These are phyloP conservation scores for Eruca vesicaria DNA, from an alignment of 441 rosid genomes.

Conservation along the genomic window DNA sequence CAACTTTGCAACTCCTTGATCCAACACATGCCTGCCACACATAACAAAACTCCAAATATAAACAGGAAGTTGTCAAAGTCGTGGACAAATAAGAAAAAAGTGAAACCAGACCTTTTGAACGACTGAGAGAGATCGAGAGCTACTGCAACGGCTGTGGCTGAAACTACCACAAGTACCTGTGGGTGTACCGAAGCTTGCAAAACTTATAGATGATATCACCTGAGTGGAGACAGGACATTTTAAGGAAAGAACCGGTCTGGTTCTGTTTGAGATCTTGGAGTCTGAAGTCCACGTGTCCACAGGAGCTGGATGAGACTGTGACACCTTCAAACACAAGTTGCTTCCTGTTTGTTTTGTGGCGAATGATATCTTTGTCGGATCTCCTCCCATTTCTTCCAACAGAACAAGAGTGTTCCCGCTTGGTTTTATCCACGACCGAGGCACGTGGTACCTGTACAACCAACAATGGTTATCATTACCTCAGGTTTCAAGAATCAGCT, in stretches of 20 bases:
- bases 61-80: neutral
- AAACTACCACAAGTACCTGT: conserved; percentile 78
- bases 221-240: conserved; percentile 66
- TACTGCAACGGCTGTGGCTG: conserved; percentile 65
- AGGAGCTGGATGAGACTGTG: conserved; percentile 76
- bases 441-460: conserved; percentile 75
- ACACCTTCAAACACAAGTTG: conserved; percentile 63
- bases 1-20: conserved; percentile 63
- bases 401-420: conserved; percentile 77
- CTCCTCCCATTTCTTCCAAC: conserved; percentile 92
- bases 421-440: conserved; percentile 87
- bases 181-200: conserved; percentile 92
- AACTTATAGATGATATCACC: conserved; percentile 71
- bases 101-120: conserved; percentile 55
- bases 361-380: conserved; percentile 72
- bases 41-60: conserved; percentile 12
- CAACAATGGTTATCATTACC: neutral
- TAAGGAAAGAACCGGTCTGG: conserved; percentile 52
- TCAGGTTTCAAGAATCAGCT: neutral
- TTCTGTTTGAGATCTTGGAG: conserved; percentile 39
- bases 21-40: conserved; percentile 81
- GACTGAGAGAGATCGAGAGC: conserved; percentile 56
- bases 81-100: neutral
- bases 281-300: conserved; percentile 68
- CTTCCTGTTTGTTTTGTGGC: conserved; percentile 52